A percentile compares a stretch with the other conserved stretches of the same genome.
Evolutionary conservation across 2,329 filamentous ascomycete species (phyloP).

Genomic region (Ploettnerulaceae sp.): DNA sequence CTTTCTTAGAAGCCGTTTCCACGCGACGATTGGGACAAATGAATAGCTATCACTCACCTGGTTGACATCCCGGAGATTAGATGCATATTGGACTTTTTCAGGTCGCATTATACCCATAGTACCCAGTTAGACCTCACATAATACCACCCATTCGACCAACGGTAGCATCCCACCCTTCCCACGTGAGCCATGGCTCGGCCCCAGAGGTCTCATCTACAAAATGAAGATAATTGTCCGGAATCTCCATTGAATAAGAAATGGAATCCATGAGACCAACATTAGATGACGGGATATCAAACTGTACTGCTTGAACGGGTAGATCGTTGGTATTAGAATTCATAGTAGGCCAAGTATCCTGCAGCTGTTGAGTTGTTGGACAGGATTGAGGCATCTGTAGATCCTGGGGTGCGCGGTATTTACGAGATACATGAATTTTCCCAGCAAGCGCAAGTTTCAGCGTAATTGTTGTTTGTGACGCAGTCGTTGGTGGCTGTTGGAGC

Average conservation of each 20-base stretch:
- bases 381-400: not conserved
- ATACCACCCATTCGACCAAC: too few relatives aligned
- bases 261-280: constrained; percentile 9
- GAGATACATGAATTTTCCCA: constrained; percentile 10
- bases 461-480: constrained; percentile 4
- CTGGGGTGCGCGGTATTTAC: not conserved
- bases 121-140: too few relatives aligned
- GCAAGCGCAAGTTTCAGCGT: constrained; percentile 8
- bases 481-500: constrained; percentile 6
- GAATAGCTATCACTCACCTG: too few relatives aligned
- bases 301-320: too few relatives aligned
- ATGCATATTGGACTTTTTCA: too few relatives aligned
- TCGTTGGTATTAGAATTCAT: too few relatives aligned
- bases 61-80: too few relatives aligned
- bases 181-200: constrained; percentile 6
- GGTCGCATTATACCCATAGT: too few relatives aligned
- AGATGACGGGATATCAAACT: too few relatives aligned
- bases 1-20: too few relatives aligned
- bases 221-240: constrained; percentile 4
- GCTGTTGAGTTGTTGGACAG: not conserved
- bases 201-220: constrained; percentile 6
- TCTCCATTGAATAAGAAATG: constrained; percentile 12
- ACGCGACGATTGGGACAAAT: too few relatives aligned
- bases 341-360: not conserved
- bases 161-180: constrained; percentile 1